Base-by-base conservation (phyloP, 768 basidiomycete species). In the Collybia nuda region DNA sequence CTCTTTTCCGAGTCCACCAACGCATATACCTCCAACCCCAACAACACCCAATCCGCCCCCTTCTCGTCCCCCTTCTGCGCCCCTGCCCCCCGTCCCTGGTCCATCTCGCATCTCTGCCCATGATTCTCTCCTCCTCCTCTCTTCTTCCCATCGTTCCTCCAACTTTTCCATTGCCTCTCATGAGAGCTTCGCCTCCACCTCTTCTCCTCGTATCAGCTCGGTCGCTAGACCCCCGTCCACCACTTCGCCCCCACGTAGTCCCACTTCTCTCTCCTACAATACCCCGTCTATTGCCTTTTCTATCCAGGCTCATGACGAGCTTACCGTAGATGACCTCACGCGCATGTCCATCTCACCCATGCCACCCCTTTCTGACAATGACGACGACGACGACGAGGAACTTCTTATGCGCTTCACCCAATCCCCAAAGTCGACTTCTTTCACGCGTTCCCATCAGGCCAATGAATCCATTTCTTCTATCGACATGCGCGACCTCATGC, bases 71-170 rank as follows among this genome's bases (percentile, higher is more conserved):
- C 86, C 86, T 0, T 66, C 73, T 0, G 57, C 71, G 0, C 85
- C 86, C 0, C 75, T 88, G 2, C 86, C 87, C 0, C 84, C 87
- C 2, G 56, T 88, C 1, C 87, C 87, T 0, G 84, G 81, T 2
- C 81, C 81, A 0, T 82, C 82, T 1, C 72, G 80, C 17, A 71
- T 83, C 21, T 73, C 82, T 2, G 71, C 75, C 50, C 64, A 75
- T 32, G 81, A 78, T 52, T 77, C 72, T 24, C 67, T 74, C 32
- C 68, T 71, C 17, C 70, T 77, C 36, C 72, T 66, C 35, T 61
- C 67, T 29, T 61, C 67, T 47, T 56, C 55, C 9, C 66, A 71
- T 22, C 67, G 68, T 21, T 69, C 72, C 14, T 62, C 66, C 6
- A 54, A 63, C 14, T 62, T 64, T 36, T 54, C 56, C 24, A 32